Percentiles rank a stretch among this genome's conserved stretches.
phyloP scores from a whole-genome alignment of 257 asterid species.

The Phtheirospermum japonicum region DNA sequence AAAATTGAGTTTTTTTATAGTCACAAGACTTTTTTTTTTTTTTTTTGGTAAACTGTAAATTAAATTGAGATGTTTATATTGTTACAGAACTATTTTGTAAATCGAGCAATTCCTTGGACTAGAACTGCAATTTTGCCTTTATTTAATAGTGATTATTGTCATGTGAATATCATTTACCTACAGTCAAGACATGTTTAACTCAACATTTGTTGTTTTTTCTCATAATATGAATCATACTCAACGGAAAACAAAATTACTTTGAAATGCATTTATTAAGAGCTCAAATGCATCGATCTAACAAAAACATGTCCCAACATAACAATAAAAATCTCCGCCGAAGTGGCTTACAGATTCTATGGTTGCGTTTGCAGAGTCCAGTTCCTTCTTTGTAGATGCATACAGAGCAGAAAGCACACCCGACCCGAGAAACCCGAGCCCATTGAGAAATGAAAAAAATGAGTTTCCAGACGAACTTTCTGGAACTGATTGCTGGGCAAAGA shows the following conservation, averaged over 20 bases:
- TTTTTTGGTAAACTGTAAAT: neutral
- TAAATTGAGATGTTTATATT: neutral
- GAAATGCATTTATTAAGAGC: conserved; percentile 1
- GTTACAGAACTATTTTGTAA: neutral
- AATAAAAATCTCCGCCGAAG: conserved; percentile 3
- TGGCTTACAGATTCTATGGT: conserved; percentile 73
- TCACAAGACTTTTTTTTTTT: no score
- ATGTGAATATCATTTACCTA: neutral
- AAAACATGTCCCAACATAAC: neutral
- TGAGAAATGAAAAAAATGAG: conserved; percentile 53
- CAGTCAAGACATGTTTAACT: neutral
- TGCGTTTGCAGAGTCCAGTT: conserved; percentile 50
- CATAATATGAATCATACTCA: neutral
- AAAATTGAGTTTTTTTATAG: neutral
- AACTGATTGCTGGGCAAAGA: conserved; percentile 45
- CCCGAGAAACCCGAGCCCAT: conserved; percentile 57
- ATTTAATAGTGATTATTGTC: conserved; percentile 1
- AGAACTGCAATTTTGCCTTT: neutral
- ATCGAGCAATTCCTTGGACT: neutral
- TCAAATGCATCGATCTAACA: conserved; percentile 4
- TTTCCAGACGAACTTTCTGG: conserved; percentile 38
- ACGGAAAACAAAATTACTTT: neutral
- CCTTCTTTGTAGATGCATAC: conserved; percentile 53
- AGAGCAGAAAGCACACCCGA: conserved; percentile 70
- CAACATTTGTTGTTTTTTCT: neutral